These are phyloP conservation scores for Eucalyptus guilfoylei DNA, from an alignment of 345 rosid genomes.

Conservation along the genomic window DNA sequence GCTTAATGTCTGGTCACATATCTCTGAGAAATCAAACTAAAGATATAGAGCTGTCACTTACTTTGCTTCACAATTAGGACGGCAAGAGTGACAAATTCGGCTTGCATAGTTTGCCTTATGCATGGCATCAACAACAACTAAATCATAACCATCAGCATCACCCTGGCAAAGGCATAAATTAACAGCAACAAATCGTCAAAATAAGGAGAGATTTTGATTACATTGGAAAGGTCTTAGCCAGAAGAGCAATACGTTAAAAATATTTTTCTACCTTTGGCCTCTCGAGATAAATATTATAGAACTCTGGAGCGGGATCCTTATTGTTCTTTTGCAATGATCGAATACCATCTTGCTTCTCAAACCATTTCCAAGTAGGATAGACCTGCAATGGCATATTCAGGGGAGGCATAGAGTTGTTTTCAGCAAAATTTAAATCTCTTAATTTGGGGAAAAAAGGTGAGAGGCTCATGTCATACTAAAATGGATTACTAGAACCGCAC, in stretches of 20 bases:
- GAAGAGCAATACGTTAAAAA: neutral
- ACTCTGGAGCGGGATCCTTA: constrained; percentile 98
- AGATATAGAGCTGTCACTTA: constrained; percentile 19
- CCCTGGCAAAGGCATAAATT: constrained; percentile 41
- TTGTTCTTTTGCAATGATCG: constrained; percentile 88
- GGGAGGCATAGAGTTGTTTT: neutral
- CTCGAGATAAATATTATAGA: constrained; percentile 97
- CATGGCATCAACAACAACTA: constrained; percentile 99
- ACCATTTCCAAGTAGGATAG: constrained; percentile 99
- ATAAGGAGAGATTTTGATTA: neutral
- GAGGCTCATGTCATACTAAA: neutral
- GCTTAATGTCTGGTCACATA: neutral
- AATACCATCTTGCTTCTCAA: constrained; percentile 99
- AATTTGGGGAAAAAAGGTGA: neutral
- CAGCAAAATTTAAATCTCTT: neutral
- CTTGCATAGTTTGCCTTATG: constrained; percentile 99
- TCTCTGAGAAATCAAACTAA: neutral
- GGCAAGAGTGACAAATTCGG: constrained; percentile 99
- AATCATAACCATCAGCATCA: constrained; percentile 99
- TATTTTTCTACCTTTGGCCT: constrained; percentile 81
- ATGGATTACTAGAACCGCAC: neutral
- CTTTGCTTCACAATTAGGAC: constrained; percentile 99
- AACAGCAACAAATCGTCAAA: neutral
- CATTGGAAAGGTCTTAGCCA: neutral
- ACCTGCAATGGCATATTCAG: constrained; percentile 30